Base-by-base conservation (phyloP, 2,329 filamentous ascomycete genomes). In the Colletotrichum australisinense region DNA sequence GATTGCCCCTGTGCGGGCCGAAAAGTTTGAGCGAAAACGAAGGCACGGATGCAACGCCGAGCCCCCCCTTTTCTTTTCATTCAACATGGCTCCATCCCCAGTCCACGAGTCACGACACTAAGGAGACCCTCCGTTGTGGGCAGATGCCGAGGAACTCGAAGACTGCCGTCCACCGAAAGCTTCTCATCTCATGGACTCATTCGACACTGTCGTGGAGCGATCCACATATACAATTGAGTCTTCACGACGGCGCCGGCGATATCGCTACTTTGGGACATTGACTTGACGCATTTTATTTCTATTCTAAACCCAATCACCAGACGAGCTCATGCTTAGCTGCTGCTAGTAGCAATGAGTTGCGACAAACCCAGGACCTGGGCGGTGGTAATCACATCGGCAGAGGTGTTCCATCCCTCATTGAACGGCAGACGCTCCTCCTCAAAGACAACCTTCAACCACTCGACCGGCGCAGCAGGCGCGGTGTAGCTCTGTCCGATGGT, bases 401-500 rank as follows among this genome's bases (percentile, higher is more conserved):
- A 70, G 4, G 60, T 73, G 7, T 14, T 55, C 67, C 70, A 74
- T 1, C 72, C 72, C 53, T 74, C 67, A 16, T 58, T 38, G 63
- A 71, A 74, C 7, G 72, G 72, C 52, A 74, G 57, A 12, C 72
- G 68, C 68, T 74, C 72, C 30, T 74, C 49, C 52, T 74, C 67
- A 5, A 73, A 73, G 3, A 73, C 60, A 16, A 70, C 68, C 32
- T 32, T 62, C 42, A 73, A 22, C 70, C 70, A 73, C 26, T 70
- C 60, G 11, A 73, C 26, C 60, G 70, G 70, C 59, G 67, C 67
- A 22, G 67, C 67, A 9, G 70, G 70, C 70, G 32, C 49, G 28
- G 22, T 57, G 70, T 57, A 73, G 70, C 70, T 73, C 16, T 67
- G 67, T 12, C 75, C 76, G 52, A 78, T 57, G 8, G 75, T 74